Conservation (phyloP, 2,329 filamentous ascomycete species). For the Colletotrichum ledebouriae region DNA sequence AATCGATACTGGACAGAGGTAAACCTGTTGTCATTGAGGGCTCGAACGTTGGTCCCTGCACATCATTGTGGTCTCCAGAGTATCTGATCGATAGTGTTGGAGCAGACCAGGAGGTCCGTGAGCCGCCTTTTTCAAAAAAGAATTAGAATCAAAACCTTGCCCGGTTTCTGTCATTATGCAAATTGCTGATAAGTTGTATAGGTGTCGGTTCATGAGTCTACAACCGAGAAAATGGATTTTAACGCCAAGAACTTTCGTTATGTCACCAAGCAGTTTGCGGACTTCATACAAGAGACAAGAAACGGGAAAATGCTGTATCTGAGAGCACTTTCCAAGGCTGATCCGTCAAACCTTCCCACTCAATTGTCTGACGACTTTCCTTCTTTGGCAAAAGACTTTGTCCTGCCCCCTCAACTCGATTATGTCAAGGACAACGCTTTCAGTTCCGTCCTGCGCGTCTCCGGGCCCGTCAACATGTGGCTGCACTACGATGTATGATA, state of each 20-base stretch:
- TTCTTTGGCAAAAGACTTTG: slow-evolving; percentile 76
- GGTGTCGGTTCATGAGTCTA: slow-evolving; percentile 81
- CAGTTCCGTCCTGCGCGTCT: slow-evolving; percentile 84
- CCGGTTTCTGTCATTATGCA: neutral
- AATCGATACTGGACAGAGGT: slow-evolving; percentile 66
- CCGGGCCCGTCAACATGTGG: slow-evolving; percentile 88
- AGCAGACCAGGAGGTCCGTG: slow-evolving; percentile 67
- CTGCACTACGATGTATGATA: slow-evolving; percentile 81
- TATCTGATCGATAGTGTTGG: slow-evolving; percentile 77
- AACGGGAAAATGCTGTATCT: slow-evolving; percentile 78
- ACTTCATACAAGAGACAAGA: slow-evolving; percentile 73
- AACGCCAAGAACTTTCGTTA: slow-evolving; percentile 87
- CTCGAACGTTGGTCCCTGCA: slow-evolving; percentile 67
- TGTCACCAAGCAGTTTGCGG: slow-evolving; percentile 73
- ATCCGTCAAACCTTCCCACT: slow-evolving; percentile 78
- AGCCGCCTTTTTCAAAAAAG: neutral
- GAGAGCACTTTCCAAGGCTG: slow-evolving; percentile 78
- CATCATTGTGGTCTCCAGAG: slow-evolving; percentile 74
- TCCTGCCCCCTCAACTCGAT: slow-evolving; percentile 72
- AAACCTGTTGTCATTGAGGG: slow-evolving; percentile 76
- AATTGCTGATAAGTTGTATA: slow-evolving; percentile 48
- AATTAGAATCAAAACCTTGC: neutral
- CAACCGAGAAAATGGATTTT: slow-evolving; percentile 80
- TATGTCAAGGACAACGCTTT: slow-evolving; percentile 74
- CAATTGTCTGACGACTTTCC: slow-evolving; percentile 80